Conservation (phyloP, 768 basidiomycete genomes). For the Floccularia luteovirens region DNA sequence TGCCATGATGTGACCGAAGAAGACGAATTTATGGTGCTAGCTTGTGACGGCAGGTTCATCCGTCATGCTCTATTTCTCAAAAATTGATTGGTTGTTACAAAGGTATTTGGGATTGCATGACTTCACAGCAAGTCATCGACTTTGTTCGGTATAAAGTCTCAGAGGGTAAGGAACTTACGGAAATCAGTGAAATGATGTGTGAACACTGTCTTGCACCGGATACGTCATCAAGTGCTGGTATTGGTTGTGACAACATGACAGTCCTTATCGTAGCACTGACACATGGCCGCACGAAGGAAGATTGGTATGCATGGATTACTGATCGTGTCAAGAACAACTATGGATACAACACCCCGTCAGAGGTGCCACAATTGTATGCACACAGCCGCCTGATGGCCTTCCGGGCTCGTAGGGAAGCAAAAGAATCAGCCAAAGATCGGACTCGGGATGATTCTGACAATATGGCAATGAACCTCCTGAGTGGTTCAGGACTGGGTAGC, state of each 20-base stretch:
- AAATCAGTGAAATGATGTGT: conserved; percentile 87
- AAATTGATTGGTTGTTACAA: conserved; percentile 6
- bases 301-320: conserved; percentile 89
- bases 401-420: conserved; percentile 52
- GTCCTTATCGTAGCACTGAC: conserved; percentile 85
- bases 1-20: conserved; percentile 76
- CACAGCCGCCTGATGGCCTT: conserved; percentile 55
- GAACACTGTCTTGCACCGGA: conserved; percentile 93
- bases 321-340: conserved; percentile 71
- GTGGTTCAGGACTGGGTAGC: conserved; percentile 32
- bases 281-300: conserved; percentile 78
- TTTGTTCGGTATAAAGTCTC: conserved; percentile 78
- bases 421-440: conserved; percentile 38
- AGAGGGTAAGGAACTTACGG: conserved; percentile 67
- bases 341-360: conserved; percentile 73
- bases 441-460: conserved; percentile 23
- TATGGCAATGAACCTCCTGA: conserved; percentile 14
- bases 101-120: conserved; percentile 99
- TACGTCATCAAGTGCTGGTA: conserved; percentile 81
- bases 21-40: conserved; percentile 94
- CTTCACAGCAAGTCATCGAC: conserved; percentile 89
- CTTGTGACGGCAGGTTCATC: conserved; percentile 75
- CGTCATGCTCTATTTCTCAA: conserved; percentile 1
- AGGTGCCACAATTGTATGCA: conserved; percentile 72
- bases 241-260: conserved; percentile 99